Percentiles rank a stretch among this genome's conserved stretches.
phyloP scores from a whole-genome alignment of 768 basidiomycete genomes.

The Hypholoma fasciculare region DNA sequence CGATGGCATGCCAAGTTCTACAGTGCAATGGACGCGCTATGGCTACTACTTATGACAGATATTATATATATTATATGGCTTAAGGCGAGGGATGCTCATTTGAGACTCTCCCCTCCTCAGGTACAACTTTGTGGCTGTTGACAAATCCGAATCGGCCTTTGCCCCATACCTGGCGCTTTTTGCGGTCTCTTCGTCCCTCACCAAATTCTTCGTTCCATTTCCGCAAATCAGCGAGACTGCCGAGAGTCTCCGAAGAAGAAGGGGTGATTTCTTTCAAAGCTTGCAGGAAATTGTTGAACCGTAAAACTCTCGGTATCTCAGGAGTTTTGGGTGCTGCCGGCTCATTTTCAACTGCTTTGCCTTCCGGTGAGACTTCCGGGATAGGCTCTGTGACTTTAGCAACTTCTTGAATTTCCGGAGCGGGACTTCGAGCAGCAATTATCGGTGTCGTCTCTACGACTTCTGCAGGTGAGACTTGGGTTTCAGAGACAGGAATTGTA shows the following conservation, averaged over 20 bases:
- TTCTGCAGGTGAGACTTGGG: not conserved
- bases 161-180: slow-evolving; percentile 77
- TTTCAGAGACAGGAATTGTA: not conserved
- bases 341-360: not conserved
- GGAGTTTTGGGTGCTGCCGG: not conserved
- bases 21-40: not conserved
- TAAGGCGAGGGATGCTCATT: slow-evolving; percentile 13
- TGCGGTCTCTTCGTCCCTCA: slow-evolving; percentile 71
- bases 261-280: slow-evolving; percentile 90
- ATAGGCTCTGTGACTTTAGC: not conserved
- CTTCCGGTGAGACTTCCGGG: not conserved
- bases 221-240: slow-evolving; percentile 71
- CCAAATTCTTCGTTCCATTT: slow-evolving; percentile 97
- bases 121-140: slow-evolving; percentile 33
- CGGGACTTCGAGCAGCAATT: not conserved
- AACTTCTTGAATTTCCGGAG: not conserved
- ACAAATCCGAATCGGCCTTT: slow-evolving; percentile 88
- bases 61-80: slow-evolving; percentile 5
- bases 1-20: slow-evolving; percentile 5
- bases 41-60: not conserved
- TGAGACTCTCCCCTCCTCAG: slow-evolving; percentile 46
- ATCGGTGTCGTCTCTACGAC: not conserved
- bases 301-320: slow-evolving; percentile 10
- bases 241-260: slow-evolving; percentile 81
- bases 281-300: slow-evolving; percentile 60